Percentiles rank a stretch among this genome's conserved stretches.
Evolutionary conservation across 1,284 basidiomycete genomes (phyloP).

Genomic region (Coniferiporia weirii): DNA sequence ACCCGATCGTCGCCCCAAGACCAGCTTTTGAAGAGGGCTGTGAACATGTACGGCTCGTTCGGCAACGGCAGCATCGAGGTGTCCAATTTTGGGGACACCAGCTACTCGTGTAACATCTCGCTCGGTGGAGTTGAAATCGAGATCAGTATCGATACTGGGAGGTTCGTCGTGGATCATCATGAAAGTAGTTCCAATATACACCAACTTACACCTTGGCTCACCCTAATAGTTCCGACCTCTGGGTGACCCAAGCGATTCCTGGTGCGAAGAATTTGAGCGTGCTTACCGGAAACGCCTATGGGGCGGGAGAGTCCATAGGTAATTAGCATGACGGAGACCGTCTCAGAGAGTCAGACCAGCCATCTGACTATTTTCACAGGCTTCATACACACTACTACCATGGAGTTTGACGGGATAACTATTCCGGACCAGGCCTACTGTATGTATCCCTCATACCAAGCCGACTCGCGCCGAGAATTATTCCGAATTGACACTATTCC

Average conservation of each 20-base stretch:
- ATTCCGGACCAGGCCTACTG: conserved; percentile 3
- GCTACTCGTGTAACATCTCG: conserved; percentile 43
- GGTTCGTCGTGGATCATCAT: too few relatives aligned
- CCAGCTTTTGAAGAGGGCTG: neutral
- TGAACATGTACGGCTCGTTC: conserved; percentile 5
- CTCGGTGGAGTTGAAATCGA: conserved; percentile 8
- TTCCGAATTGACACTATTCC: conserved; percentile 22
- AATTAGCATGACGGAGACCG: neutral
- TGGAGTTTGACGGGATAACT: conserved; percentile 31
- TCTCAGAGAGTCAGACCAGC: neutral
- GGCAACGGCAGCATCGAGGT: conserved; percentile 23
- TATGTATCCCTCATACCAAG: neutral
- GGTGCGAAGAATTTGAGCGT: conserved; percentile 6
- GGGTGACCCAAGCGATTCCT: neutral
- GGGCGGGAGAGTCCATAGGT: neutral
- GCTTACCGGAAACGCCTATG: neutral
- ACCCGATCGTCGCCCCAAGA: neutral
- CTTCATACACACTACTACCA: conserved; percentile 43
- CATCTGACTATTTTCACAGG: conserved; percentile 29
- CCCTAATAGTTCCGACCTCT: conserved; percentile 8
- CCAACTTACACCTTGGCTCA: neutral
- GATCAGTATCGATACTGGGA: conserved; percentile 12
- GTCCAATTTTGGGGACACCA: conserved; percentile 39
- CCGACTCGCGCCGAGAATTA: neutral
- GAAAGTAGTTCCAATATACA: too few relatives aligned